Evolutionary conservation across 306 rosid species (phyloP), one percentile per base, ranked within the genome.

Genomic region (Prunus davidiana): DNA sequence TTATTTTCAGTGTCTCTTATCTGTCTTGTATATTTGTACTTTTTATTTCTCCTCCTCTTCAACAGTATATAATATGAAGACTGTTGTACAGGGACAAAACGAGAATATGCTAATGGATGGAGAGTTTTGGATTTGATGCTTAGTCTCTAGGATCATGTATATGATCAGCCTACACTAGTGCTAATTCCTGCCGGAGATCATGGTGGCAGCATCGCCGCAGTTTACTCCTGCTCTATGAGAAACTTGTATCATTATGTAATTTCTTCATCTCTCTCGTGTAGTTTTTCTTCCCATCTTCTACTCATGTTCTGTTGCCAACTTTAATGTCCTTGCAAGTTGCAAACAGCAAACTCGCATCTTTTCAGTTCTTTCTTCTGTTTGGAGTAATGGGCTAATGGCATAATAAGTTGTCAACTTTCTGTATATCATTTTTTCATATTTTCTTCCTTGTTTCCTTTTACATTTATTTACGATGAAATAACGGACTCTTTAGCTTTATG

Each of bases 21-120:
- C 43, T 58, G 15, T 58, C 64, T 25, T 58, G 15, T 58, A 25
- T 58, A 3, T 25, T 66, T n/a, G 24, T 68, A 27, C 6, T 20
- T 43, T 46, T 30, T 62, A 2, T 27, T 50, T 52, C 41, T 64
- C 49, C 61, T 69, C 28, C 7, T 56, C 54, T 38, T 76, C 55
- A 57, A 43, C 52, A 20, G 69, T 61, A 66, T 43, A 60, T 84
- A 72, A 72, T 66, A 50, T 70, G 64, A 41, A 57, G 66, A 22
- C 75, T 64, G 70, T 57, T 22, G 30, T 76, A 79, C 93, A 93
- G 96, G 98, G 83, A n/a, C 93, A 86, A 50, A 86, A 77, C 47
- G 91, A 89, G 55, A 58, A 78, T 73, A 19, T 74, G 25, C 25
- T 86, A 71, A 73, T 83, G 85, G 91, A 88, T 73, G 89, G 86